Conservation (phyloP, 495 filamentous ascomycete genomes). For the Parmelia sp. region DNA sequence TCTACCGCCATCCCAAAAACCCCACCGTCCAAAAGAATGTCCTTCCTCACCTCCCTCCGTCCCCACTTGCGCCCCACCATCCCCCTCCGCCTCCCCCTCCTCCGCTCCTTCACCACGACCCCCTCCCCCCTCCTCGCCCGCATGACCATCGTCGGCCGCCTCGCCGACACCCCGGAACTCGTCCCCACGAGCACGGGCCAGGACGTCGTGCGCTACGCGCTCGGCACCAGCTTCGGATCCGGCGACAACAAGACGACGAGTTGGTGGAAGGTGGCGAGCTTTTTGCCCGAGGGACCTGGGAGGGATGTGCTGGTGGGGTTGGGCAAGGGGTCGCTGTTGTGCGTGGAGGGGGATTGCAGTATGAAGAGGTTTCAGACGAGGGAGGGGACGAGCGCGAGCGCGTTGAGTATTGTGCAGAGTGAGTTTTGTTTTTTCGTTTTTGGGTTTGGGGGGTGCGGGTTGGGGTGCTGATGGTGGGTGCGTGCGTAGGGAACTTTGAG, state of each 20-base stretch:
- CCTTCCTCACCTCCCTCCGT: constrained; percentile 24
- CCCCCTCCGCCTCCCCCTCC: neutral
- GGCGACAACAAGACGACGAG: constrained; percentile 59
- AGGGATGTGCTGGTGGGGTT: constrained; percentile 60
- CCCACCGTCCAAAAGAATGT: constrained; percentile 12
- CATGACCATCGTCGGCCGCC: constrained; percentile 70
- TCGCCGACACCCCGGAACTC: constrained; percentile 63
- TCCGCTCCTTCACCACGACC: constrained; percentile 34
- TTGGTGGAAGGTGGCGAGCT: constrained; percentile 70
- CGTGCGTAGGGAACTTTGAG: constrained; percentile 17
- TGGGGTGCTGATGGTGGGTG: neutral
- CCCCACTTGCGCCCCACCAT: constrained; percentile 1
- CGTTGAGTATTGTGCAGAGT: constrained; percentile 68
- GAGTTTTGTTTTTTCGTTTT: constrained; percentile 31
- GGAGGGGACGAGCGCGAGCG: constrained; percentile 53
- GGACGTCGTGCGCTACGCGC: constrained; percentile 60
- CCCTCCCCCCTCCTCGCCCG: constrained; percentile 48
- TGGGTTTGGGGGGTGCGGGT: neutral
- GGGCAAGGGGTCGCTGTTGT: constrained; percentile 68
- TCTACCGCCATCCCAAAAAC: neutral
- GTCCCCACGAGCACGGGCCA: constrained; percentile 55
- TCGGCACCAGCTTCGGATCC: constrained; percentile 45
- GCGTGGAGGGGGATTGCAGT: constrained; percentile 65
- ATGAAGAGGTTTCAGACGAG: constrained; percentile 54
- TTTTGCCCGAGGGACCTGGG: constrained; percentile 48